Conservation (phyloP, 225 moss, liverwort and hornwort species). For the Takakia lepidozioides region DNA sequence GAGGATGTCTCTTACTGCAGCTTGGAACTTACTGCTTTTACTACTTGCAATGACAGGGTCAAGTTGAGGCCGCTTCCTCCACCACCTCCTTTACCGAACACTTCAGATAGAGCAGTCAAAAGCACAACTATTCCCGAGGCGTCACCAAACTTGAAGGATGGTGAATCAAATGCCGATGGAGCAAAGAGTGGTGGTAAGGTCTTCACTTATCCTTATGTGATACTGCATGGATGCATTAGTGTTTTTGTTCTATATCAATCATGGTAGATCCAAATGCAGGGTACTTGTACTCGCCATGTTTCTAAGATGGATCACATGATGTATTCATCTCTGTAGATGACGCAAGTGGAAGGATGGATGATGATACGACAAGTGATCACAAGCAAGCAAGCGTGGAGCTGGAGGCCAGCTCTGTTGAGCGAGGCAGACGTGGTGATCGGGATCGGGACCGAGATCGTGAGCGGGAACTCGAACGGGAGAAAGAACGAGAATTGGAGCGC, state of each 20-base stretch:
- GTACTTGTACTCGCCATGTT: no score
- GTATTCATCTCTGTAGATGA: constrained; percentile 75
- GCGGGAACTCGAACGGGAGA: constrained; percentile 84
- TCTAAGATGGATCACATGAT: no score
- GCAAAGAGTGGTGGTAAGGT: constrained; percentile 53
- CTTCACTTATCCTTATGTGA: neutral
- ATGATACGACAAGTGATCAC: constrained; percentile 69
- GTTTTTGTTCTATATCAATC: neutral
- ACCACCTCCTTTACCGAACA: constrained; percentile 65
- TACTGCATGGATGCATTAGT: neutral
- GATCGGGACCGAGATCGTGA: constrained; percentile 86
- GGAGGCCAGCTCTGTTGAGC: constrained; percentile 66
- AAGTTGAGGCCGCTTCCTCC: constrained; percentile 81
- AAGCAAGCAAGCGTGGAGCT: constrained; percentile 59
- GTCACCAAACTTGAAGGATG: constrained; percentile 56
- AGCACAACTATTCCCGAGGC: constrained; percentile 37
- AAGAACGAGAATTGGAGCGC: constrained; percentile 86
- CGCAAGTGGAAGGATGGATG: constrained; percentile 65
- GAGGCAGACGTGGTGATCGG: constrained; percentile 74
- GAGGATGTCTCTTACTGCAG: no score
- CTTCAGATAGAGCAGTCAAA: constrained; percentile 41
- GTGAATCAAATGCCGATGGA: constrained; percentile 60
- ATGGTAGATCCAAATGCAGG: no score
- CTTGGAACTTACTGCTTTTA: no score
- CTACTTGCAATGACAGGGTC: no score